Conservation (phyloP, 2,329 filamentous ascomycete species). For the Nothomitra cinnamomea region DNA sequence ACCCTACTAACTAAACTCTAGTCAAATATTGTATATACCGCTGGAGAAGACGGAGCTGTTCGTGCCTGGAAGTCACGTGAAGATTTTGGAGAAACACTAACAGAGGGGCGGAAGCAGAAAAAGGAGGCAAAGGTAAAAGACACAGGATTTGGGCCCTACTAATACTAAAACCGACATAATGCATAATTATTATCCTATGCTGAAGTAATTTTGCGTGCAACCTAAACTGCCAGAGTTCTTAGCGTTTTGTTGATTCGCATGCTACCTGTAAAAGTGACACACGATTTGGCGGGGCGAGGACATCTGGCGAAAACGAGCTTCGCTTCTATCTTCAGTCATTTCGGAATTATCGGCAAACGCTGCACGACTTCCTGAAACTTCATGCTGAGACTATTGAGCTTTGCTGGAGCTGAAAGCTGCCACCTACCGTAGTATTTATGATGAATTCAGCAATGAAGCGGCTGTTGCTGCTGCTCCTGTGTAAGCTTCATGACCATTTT, state of each 20-base stretch:
- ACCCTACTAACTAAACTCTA: background rate
- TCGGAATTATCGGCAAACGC: background rate
- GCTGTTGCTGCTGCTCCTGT: slow-evolving; percentile 17
- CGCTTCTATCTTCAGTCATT: background rate
- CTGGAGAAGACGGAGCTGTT: slow-evolving; percentile 24
- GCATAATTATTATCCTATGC: background rate
- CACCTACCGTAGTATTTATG: background rate
- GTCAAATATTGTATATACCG: slow-evolving; percentile 12
- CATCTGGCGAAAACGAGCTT: no score
- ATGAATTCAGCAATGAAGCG: slow-evolving; percentile 17
- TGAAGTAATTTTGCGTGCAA: no score
- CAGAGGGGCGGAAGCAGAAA: background rate
- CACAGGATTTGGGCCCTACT: slow-evolving; percentile 9
- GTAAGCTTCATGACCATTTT: slow-evolving; percentile 11
- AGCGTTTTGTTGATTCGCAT: no score
- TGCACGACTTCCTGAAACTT: background rate
- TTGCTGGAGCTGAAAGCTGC: background rate
- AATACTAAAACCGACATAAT: slow-evolving; percentile 11
- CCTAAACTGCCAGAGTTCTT: background rate
- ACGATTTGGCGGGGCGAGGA: no score
- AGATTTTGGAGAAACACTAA: no score
- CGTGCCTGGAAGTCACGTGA: slow-evolving; percentile 19
- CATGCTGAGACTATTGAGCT: background rate
- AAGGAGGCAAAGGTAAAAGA: slow-evolving; percentile 3
- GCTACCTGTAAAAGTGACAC: background rate